A percentile compares a stretch with the other conserved stretches of the same genome.
These are phyloP conservation scores for Cerioporus squamosus DNA, from an alignment of 1,284 basidiomycete genomes.

Conservation along the genomic window DNA sequence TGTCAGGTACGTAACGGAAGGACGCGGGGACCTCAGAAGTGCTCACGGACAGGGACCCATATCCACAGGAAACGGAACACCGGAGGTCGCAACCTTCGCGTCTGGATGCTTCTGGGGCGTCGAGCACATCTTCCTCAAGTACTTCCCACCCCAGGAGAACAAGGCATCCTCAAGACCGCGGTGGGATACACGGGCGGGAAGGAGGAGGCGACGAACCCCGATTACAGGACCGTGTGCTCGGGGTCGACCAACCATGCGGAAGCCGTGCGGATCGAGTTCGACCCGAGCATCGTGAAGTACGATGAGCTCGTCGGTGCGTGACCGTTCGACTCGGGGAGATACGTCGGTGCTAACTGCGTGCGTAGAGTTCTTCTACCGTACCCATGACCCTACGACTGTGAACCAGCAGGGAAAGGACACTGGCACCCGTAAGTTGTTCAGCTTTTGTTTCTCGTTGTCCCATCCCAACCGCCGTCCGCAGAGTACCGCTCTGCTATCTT, in stretches of 20 bases:
- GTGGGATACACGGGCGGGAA: constrained; percentile 88
- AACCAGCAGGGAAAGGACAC: constrained; percentile 80
- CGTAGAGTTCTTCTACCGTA: constrained; percentile 92
- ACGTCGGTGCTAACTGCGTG: neutral
- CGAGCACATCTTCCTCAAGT: constrained; percentile 85
- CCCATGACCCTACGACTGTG: constrained; percentile 90
- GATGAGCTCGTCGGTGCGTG: constrained; percentile 79
- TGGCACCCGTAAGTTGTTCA: constrained; percentile 70
- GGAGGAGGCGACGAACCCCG: constrained; percentile 55
- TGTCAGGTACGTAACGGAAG: constrained; percentile 18
- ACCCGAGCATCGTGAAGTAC: constrained; percentile 78
- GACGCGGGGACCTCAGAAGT: neutral
- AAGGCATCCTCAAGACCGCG: constrained; percentile 70
- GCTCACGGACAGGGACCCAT: neutral
- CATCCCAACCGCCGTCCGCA: constrained; percentile 33
- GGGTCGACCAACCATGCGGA: constrained; percentile 92
- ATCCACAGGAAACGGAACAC: constrained; percentile 21
- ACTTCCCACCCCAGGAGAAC: constrained; percentile 69
- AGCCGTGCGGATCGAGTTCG: constrained; percentile 85
- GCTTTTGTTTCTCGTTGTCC: too few relatives aligned
- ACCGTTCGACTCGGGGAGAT: neutral
- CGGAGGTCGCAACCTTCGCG: constrained; percentile 80
- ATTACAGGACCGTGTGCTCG: constrained; percentile 80
- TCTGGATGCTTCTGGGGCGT: constrained; percentile 81
- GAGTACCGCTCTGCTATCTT: constrained; percentile 97